Evolutionary conservation across 2,329 filamentous ascomycete genomes (phyloP).

Genomic region (Dryadomyces sulphureus): DNA sequence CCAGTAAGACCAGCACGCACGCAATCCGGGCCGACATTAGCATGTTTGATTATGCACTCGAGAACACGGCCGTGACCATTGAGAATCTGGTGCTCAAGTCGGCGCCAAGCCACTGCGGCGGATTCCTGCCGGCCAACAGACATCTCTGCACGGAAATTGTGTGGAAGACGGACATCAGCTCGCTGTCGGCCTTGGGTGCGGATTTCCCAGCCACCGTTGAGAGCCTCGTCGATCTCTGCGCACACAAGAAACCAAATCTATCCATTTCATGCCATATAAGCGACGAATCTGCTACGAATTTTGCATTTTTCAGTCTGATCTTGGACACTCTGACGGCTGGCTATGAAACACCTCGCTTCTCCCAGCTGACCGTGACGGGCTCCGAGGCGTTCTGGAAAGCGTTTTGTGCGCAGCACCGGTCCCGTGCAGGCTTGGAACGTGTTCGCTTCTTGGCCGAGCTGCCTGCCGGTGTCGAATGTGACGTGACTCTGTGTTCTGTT

Average conservation of each 20-base stretch:
- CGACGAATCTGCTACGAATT: neutral
- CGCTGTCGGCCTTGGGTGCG: constrained; percentile 4
- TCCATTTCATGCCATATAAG: constrained; percentile 21
- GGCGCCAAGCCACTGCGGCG: constrained; percentile 16
- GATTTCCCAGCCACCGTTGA: constrained; percentile 9
- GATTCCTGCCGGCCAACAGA: constrained; percentile 32
- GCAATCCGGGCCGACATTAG: constrained; percentile 27
- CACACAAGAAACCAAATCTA: constrained; percentile 24
- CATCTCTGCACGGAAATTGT: constrained; percentile 32
- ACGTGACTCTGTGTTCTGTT: constrained; percentile 3
- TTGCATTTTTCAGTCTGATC: constrained; percentile 6
- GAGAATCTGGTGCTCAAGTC: constrained; percentile 29
- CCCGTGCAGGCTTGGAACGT: constrained; percentile 1
- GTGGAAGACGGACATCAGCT: constrained; percentile 27
- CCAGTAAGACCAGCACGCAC: constrained; percentile 18
- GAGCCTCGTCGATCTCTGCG: constrained; percentile 18
- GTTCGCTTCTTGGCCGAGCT: neutral
- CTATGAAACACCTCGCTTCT: constrained; percentile 18
- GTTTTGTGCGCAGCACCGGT: neutral
- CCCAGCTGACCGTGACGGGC: constrained; percentile 18
- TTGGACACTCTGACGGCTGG: constrained; percentile 15
- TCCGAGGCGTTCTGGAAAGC: constrained; percentile 1
- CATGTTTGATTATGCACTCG: constrained; percentile 23
- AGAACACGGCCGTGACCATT: constrained; percentile 24
- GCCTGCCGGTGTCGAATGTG: neutral